These are phyloP conservation scores for Begonia peltatifolia DNA, from an alignment of 306 rosid genomes.

Conservation along the genomic window DNA sequence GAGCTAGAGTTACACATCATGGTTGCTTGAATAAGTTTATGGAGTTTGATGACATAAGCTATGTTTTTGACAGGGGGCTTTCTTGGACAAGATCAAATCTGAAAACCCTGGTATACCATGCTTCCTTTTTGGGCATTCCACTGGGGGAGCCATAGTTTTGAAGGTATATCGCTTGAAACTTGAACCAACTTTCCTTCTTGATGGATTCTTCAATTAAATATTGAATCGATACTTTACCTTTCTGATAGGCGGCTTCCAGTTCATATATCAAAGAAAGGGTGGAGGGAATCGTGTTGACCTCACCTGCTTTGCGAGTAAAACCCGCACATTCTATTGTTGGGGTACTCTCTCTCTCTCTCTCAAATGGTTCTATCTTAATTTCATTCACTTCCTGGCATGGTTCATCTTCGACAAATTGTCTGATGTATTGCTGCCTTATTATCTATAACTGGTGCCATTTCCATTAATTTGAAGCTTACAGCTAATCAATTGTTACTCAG, in stretches of 20 bases:
- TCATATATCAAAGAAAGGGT: slow-evolving; percentile 50
- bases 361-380: too few species aligned
- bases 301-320: slow-evolving; percentile 92
- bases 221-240: slow-evolving; percentile 2
- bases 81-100: slow-evolving; percentile 64
- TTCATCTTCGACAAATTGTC: too few species aligned
- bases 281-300: slow-evolving; percentile 80
- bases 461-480: too few species aligned
- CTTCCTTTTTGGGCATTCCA: slow-evolving; percentile 96
- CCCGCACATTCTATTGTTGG: slow-evolving; percentile 92
- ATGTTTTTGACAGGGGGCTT: slow-evolving; percentile 42
- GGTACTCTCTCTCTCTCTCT: slow-evolving; percentile 31
- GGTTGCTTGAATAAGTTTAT: not conserved
- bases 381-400: too few species aligned
- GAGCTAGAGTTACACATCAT: too few species aligned
- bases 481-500: slow-evolving; percentile 15
- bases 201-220: not conserved
- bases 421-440: slow-evolving; percentile 2
- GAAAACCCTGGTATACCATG: slow-evolving; percentile 92
- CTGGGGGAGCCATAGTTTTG: slow-evolving; percentile 97
- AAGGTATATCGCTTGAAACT: slow-evolving; percentile 31
- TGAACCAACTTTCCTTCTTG: slow-evolving; percentile 1
- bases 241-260: slow-evolving; percentile 48
- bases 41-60: not conserved
- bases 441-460: too few species aligned